A percentile compares a stretch with the other conserved stretches of the same genome.
phyloP scores from a whole-genome alignment of 2,329 filamentous ascomycete species.

The Arachnopeziza araneosa region DNA sequence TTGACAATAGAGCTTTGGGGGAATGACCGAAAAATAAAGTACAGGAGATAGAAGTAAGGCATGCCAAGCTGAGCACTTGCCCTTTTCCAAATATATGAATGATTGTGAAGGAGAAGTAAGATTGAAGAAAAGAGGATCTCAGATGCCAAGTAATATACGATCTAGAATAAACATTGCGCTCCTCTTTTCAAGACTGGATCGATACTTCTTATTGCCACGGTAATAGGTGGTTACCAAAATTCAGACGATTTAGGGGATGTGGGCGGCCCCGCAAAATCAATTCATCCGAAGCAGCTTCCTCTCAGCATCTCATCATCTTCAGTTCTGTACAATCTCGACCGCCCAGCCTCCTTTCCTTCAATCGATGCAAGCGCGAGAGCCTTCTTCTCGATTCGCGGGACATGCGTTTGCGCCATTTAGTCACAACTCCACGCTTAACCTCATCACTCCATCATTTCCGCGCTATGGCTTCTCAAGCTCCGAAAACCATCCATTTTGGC shows the following conservation, averaged over 20 bases:
- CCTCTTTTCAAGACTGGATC: not conserved
- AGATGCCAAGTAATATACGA: not conserved
- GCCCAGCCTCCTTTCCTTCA: not conserved
- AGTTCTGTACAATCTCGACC: not conserved
- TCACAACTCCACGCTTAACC: not conserved
- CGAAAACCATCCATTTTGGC: constrained; percentile 59
- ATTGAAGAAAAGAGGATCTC: not conserved
- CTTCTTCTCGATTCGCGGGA: not conserved
- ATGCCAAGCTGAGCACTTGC: not conserved
- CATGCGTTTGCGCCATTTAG: not conserved
- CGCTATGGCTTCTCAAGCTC: constrained; percentile 19
- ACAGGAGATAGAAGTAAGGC: not conserved
- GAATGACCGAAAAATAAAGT: not conserved
- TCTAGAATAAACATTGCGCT: not conserved
- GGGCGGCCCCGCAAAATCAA: not conserved
- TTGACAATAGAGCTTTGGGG: not conserved
- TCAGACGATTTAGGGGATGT: not conserved
- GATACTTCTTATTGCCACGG: not conserved
- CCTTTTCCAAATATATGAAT: not conserved
- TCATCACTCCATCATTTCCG: constrained; percentile 5
- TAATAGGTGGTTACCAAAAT: not conserved
- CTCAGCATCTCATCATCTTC: not conserved
- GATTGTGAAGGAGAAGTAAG: not conserved
- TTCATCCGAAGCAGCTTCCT: not conserved
- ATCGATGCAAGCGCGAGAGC: not conserved